Conservation (phyloP, 2,329 filamentous ascomycete genomes). For the Pseudophaeomoniella oleicola region DNA sequence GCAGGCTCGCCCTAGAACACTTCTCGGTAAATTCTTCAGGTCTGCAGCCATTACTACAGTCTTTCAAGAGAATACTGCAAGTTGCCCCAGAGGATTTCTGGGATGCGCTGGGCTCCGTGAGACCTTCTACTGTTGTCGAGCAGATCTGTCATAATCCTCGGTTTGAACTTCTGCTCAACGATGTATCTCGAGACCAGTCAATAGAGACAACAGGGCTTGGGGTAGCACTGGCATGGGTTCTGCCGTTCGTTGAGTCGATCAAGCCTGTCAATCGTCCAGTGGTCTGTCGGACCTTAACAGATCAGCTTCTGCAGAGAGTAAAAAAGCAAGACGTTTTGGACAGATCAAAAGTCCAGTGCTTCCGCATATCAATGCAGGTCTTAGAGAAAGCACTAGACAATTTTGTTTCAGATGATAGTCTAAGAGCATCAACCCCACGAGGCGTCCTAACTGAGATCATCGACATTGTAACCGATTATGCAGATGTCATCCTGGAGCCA, state of each 20-base stretch:
- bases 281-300: constrained; percentile 63
- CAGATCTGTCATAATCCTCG: constrained; percentile 63
- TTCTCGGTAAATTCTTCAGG: constrained; percentile 48
- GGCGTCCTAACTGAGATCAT: constrained; percentile 34
- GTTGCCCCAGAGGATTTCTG: constrained; percentile 72
- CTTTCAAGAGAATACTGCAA: constrained; percentile 55
- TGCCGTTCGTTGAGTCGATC: constrained; percentile 63
- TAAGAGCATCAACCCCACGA: constrained; percentile 28
- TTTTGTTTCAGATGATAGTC: constrained; percentile 31
- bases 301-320: constrained; percentile 54
- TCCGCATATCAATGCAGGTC: constrained; percentile 27
- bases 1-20: constrained; percentile 47
- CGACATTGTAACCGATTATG: constrained; percentile 29
- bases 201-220: constrained; percentile 41
- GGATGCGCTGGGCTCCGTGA: constrained; percentile 72
- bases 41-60: constrained; percentile 54
- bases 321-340: constrained; percentile 25
- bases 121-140: constrained; percentile 68
- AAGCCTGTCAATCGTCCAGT: constrained; percentile 61
- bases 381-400: constrained; percentile 30
- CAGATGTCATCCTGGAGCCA: constrained; percentile 43
- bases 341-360: constrained; percentile 29
- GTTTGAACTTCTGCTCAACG: constrained; percentile 40
- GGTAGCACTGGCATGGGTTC: constrained; percentile 61
- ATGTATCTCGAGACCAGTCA: constrained; percentile 36